These are phyloP conservation scores for Aspergillus panamensis DNA, from an alignment of 495 filamentous ascomycete species.

Conservation along the genomic window DNA sequence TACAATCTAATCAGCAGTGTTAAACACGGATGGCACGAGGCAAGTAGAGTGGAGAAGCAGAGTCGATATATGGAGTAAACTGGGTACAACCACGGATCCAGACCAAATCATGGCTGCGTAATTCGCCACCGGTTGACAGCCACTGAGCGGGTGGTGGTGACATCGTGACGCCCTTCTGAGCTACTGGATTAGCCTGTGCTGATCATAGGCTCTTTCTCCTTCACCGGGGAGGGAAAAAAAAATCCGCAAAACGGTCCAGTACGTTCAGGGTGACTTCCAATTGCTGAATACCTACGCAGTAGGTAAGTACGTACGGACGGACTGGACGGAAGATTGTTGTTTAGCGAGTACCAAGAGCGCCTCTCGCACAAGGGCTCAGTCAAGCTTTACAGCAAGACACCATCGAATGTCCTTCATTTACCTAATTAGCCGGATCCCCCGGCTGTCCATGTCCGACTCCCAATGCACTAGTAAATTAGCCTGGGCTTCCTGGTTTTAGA, in stretches of 20 bases:
- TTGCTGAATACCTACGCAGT: neutral
- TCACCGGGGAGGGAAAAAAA: neutral
- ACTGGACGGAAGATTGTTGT: neutral
- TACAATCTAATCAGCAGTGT: too few species aligned
- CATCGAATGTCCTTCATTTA: neutral
- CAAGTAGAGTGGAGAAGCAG: too few species aligned
- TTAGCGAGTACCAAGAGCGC: neutral
- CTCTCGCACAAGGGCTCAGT: neutral
- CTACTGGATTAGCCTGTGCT: neutral
- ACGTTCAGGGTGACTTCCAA: too few species aligned
- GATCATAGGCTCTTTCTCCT: neutral
- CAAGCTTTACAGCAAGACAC: constrained; percentile 8
- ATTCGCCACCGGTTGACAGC: constrained; percentile 13
- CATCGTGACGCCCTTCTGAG: neutral
- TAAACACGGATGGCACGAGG: too few species aligned
- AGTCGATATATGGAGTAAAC: too few species aligned
- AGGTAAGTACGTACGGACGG: neutral
- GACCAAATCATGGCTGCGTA: constrained; percentile 16
- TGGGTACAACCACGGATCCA: constrained; percentile 2
- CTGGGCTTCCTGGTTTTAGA: neutral
- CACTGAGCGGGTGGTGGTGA: constrained; percentile 1
- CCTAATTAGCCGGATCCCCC: constrained; percentile 11
- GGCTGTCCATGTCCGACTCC: constrained; percentile 8
- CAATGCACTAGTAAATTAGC: constrained; percentile 5
- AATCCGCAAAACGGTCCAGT: too few species aligned